phyloP scores from a whole-genome alignment of 257 asterid genomes.

The Fraxinus anomala region DNA sequence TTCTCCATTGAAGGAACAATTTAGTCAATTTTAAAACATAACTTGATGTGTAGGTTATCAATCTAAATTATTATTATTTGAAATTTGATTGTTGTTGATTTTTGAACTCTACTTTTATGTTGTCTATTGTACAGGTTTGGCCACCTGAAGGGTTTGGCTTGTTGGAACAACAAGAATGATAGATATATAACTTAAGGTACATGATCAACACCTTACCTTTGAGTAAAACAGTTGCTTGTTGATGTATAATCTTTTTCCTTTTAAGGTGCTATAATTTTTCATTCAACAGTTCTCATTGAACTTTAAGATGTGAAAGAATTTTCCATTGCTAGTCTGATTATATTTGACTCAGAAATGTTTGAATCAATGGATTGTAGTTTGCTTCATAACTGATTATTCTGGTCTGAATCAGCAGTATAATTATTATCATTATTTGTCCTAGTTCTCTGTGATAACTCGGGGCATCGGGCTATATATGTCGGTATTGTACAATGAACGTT shows the following conservation, averaged over 20 bases:
- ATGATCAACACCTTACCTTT: slow-evolving; percentile 5
- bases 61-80: neutral
- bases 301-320: neutral
- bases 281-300: neutral
- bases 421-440: neutral
- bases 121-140: slow-evolving; percentile 65
- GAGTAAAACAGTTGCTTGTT: neutral
- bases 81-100: neutral
- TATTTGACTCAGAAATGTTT: neutral
- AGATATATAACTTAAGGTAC: slow-evolving; percentile 25
- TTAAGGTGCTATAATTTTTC: neutral
- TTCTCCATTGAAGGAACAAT: neutral
- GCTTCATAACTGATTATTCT: too few relatives aligned
- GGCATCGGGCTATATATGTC: too few relatives aligned
- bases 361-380: neutral
- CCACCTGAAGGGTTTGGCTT: slow-evolving; percentile 83
- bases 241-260: neutral
- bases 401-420: neutral
- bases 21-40: neutral
- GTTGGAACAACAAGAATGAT: slow-evolving; percentile 37
- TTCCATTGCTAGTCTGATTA: neutral
- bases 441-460: neutral
- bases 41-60: neutral
- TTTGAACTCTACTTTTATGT: slow-evolving; percentile 10
- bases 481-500: too few relatives aligned